phyloP scores from a whole-genome alignment of 495 filamentous ascomycete species.

The Tuber aestivum region DNA sequence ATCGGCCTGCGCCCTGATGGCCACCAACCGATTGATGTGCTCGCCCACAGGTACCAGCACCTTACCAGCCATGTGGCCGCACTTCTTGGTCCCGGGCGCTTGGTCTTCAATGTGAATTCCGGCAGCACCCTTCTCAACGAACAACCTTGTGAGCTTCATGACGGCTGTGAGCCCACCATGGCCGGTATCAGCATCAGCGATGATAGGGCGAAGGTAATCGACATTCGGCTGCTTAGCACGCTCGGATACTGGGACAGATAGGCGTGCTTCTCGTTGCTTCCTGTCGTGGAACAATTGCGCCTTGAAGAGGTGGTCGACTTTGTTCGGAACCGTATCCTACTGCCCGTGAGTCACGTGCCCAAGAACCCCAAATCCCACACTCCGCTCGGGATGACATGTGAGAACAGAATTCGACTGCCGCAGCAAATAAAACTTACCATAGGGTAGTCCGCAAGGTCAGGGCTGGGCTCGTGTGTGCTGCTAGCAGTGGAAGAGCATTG shows the following conservation, averaged over 20 bases:
- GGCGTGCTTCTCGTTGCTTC: constrained; percentile 92
- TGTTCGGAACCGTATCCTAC: constrained; percentile 95
- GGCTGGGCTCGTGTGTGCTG: constrained; percentile 87
- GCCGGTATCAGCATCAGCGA: constrained; percentile 95
- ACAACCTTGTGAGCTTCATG: constrained; percentile 98
- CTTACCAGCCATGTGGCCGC: constrained; percentile 98
- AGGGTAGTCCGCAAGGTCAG: constrained; percentile 96
- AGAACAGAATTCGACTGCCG: constrained; percentile 4
- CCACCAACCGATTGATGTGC: constrained; percentile 96
- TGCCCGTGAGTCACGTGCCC: constrained; percentile 27
- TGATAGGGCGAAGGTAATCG: constrained; percentile 92
- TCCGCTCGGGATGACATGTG: constrained; percentile 17
- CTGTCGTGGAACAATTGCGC: constrained; percentile 99
- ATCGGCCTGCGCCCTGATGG: constrained; percentile 94
- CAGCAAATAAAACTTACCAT: constrained; percentile 58
- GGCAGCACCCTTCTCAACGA: constrained; percentile 92
- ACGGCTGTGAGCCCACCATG: constrained; percentile 94
- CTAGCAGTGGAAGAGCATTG: constrained; percentile 96
- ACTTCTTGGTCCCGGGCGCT: constrained; percentile 98
- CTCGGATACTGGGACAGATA: constrained; percentile 67
- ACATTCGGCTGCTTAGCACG: constrained; percentile 70
- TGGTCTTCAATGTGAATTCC: constrained; percentile 99
- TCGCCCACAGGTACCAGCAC: constrained; percentile 95
- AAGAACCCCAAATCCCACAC: constrained; percentile 15
- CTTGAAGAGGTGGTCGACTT: constrained; percentile 93